Percentiles rank a stretch among this genome's conserved stretches.
These are phyloP conservation scores for Xanthoconium stramineum DNA, from an alignment of 768 basidiomycete genomes.

Conservation along the genomic window DNA sequence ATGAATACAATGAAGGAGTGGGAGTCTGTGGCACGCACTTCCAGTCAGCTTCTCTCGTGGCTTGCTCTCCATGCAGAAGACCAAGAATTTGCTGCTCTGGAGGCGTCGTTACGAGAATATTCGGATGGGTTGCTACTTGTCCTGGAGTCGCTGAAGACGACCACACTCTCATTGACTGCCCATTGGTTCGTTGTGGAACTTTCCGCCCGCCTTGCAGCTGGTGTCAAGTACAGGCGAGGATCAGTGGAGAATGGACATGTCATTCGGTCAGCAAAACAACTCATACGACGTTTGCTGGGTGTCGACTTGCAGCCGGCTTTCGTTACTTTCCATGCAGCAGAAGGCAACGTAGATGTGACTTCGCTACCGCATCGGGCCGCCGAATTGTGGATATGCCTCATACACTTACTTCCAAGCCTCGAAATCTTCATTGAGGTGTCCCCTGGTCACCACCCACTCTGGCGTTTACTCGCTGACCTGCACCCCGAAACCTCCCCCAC, in stretches of 20 bases:
- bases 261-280: slow-evolving; percentile 31
- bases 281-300: slow-evolving; percentile 52
- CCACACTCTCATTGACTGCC: slow-evolving; percentile 38
- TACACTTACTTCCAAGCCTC: slow-evolving; percentile 48
- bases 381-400: slow-evolving; percentile 73
- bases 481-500: slow-evolving; percentile 32
- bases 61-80: slow-evolving; percentile 35
- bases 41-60: slow-evolving; percentile 48
- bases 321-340: slow-evolving; percentile 16
- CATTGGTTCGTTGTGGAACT: slow-evolving; percentile 68
- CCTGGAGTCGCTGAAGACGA: slow-evolving; percentile 36
- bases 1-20: slow-evolving; percentile 34
- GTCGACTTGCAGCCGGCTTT: slow-evolving; percentile 44
- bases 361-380: slow-evolving; percentile 42
- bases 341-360: slow-evolving; percentile 30
- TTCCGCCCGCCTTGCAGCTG: slow-evolving; percentile 36
- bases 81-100: slow-evolving; percentile 31
- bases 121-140: slow-evolving; percentile 36
- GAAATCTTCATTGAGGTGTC: slow-evolving; percentile 14
- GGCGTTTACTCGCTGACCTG: slow-evolving; percentile 40
- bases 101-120: slow-evolving; percentile 34
- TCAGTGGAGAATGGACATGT: slow-evolving; percentile 23
- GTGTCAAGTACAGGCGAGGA: slow-evolving; percentile 27
- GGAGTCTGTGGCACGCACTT: slow-evolving; percentile 37
- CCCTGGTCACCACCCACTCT: slow-evolving; percentile 40